Evolutionary conservation across 2,329 filamentous ascomycete species (phyloP).

Genomic region (Verticillium albo-atrum): DNA sequence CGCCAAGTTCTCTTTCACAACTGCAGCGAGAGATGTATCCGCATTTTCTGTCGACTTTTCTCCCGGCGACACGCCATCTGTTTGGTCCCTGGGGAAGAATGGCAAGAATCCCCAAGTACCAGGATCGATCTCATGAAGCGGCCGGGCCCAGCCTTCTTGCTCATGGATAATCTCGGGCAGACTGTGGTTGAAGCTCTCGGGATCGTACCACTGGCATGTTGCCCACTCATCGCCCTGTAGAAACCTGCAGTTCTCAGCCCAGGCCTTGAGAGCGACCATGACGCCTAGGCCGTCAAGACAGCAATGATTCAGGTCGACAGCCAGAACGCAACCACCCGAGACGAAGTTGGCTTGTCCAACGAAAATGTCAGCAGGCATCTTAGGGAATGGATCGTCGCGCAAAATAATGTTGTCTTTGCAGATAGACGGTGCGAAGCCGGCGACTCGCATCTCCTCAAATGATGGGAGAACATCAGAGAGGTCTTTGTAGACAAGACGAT

Average conservation of each 20-base stretch:
- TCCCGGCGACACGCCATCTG: not conserved
- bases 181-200: constrained; percentile 24
- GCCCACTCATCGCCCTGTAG: constrained; percentile 13
- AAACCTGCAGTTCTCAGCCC: constrained; percentile 24
- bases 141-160: constrained; percentile 14
- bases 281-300: constrained; percentile 20
- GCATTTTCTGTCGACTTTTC: not conserved
- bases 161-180: constrained; percentile 21
- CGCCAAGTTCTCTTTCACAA: not conserved
- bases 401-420: not conserved
- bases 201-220: not conserved
- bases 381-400: constrained; percentile 19
- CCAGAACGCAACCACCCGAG: constrained; percentile 20
- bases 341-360: constrained; percentile 25
- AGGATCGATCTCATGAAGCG: constrained; percentile 15
- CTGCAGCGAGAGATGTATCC: not conserved
- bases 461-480: constrained; percentile 14
- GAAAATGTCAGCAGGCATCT: constrained; percentile 23
- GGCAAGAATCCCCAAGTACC: not conserved
- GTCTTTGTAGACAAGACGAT: not conserved
- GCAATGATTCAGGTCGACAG: constrained; percentile 7
- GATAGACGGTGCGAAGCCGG: constrained; percentile 14
- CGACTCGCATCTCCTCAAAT: constrained; percentile 17
- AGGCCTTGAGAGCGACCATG: constrained; percentile 20
- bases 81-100: not conserved